Evolutionary conservation across 441 rosid genomes (phyloP).

Genomic region (Aquilaria agallochum): DNA sequence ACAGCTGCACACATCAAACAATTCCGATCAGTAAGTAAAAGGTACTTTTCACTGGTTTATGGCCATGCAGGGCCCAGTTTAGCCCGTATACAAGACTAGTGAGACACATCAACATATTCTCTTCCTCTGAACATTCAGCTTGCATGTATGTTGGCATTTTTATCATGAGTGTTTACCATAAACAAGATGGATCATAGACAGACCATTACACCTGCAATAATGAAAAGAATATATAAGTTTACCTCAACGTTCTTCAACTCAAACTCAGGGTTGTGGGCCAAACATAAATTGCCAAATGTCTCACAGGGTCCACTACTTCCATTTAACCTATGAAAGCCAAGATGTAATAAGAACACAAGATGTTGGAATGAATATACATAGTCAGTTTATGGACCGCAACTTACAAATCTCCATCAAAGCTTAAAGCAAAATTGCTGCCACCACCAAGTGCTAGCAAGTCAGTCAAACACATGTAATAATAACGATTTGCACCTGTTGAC

Average conservation of each 20-base stretch:
- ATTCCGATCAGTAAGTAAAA: neutral
- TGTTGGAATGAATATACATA: neutral
- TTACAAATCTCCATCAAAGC: slow-evolving; percentile 89
- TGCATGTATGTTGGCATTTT: too few species aligned
- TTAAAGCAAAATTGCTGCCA: slow-evolving; percentile 78
- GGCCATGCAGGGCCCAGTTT: too few species aligned
- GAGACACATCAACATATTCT: too few species aligned
- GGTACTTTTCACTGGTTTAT: too few species aligned
- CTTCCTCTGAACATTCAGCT: too few species aligned
- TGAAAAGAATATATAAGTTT: slow-evolving; percentile 15
- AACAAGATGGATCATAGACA: too few species aligned
- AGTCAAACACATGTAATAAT: slow-evolving; percentile 78
- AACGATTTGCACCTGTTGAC: slow-evolving; percentile 83
- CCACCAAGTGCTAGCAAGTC: slow-evolving; percentile 91
- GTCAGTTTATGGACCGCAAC: slow-evolving; percentile 25
- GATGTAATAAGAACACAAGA: neutral
- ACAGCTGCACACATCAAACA: slow-evolving; percentile 48
- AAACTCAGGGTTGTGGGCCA: slow-evolving; percentile 67
- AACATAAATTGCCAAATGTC: slow-evolving; percentile 78
- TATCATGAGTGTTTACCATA: too few species aligned
- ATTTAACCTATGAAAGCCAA: slow-evolving; percentile 45
- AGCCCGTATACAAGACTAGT: too few species aligned
- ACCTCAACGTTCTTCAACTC: slow-evolving; percentile 90
- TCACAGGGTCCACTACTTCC: slow-evolving; percentile 90
- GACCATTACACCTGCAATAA: too few species aligned